Conservation (phyloP, 345 rosid genomes). For the Angophora floribunda region DNA sequence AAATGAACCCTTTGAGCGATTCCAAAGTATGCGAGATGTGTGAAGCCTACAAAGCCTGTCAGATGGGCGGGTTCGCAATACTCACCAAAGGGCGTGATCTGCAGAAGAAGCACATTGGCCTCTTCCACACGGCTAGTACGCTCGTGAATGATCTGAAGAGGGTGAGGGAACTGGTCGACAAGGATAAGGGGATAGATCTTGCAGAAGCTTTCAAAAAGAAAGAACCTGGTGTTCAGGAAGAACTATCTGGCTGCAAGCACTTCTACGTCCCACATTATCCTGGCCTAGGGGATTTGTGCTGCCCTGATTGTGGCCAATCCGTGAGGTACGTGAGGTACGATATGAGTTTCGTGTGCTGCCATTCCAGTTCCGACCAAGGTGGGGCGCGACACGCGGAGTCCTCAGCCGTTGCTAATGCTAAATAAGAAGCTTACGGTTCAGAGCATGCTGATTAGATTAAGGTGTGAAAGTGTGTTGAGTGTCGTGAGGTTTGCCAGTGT, state of each 20-base stretch:
- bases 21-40: not conserved
- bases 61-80: not conserved
- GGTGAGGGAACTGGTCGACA: not conserved
- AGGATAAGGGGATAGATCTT: not conserved
- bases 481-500: not conserved
- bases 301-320: accelerated
- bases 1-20: accelerated
- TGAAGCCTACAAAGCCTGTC: not conserved
- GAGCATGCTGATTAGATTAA: not conserved
- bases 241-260: accelerated
- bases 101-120: accelerated
- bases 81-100: not conserved
- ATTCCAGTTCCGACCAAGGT: not conserved
- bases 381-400: not conserved
- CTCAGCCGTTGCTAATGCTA: not conserved
- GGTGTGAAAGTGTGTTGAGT: not conserved
- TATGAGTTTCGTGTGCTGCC: not conserved
- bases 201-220: not conserved
- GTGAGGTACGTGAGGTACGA: not conserved
- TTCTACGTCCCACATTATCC: not conserved
- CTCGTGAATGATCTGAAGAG: accelerated
- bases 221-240: not conserved
- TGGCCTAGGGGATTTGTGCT: not conserved
- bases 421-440: not conserved
- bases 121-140: accelerated